Evolutionary conservation across 1,139 yeast genomes (phyloP).

Genomic region (Diutina scorzettiae): DNA sequence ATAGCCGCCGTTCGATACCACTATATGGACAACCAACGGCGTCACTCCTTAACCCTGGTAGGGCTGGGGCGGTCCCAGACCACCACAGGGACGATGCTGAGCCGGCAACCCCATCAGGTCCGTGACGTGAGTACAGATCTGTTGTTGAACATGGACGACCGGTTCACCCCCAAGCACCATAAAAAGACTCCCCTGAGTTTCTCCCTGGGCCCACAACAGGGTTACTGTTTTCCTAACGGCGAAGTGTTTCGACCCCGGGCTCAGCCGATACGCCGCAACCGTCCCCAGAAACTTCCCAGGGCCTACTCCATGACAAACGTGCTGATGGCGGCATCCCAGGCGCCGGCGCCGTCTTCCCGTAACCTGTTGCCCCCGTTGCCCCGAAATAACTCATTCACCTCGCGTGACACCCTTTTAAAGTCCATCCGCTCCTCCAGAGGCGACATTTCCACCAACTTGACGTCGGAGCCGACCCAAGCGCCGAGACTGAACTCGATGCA

Average conservation of each 20-base stretch:
- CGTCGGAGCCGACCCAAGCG: neutral
- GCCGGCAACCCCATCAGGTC: neutral
- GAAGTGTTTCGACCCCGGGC: conserved; percentile 40
- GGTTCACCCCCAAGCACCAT: neutral
- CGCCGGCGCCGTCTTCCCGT: neutral
- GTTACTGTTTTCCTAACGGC: conserved; percentile 41
- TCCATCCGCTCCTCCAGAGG: neutral
- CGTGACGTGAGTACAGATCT: conserved; percentile 1
- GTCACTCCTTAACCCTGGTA: neutral
- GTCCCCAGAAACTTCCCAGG: conserved; percentile 21
- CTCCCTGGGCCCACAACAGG: neutral
- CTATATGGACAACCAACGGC: neutral
- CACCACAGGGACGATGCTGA: neutral
- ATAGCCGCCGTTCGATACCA: too few relatives aligned
- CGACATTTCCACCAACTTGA: neutral
- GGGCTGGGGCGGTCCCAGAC: conserved; percentile 1
- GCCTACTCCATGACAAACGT: conserved; percentile 4
- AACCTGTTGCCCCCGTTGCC: neutral
- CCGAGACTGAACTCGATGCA: neutral
- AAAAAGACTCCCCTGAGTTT: neutral
- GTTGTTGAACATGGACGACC: neutral
- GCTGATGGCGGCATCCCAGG: neutral
- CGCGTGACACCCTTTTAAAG: conserved; percentile 1
- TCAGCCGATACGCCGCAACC: conserved; percentile 24
- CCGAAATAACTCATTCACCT: neutral